Percentiles rank a stretch among this genome's conserved stretches.
These are phyloP conservation scores for Penicillium paneum DNA, from an alignment of 2,329 filamentous ascomycete species.

Conservation along the genomic window DNA sequence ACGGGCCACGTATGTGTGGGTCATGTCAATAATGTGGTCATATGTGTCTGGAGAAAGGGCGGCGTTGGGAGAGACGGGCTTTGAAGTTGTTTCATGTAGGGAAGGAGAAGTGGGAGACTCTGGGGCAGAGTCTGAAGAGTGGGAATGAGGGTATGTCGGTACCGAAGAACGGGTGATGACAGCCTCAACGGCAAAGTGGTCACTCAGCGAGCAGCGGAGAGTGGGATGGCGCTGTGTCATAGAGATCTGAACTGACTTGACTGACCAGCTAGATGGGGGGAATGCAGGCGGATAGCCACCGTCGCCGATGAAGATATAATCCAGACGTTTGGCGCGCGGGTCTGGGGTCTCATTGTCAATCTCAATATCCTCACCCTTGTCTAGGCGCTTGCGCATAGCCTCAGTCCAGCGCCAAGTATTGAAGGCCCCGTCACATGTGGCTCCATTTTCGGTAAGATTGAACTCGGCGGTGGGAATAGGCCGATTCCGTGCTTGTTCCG, in stretches of 20 bases:
- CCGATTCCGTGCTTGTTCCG: constrained; percentile 63
- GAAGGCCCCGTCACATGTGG: constrained; percentile 77
- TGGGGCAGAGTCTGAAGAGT: constrained; percentile 1
- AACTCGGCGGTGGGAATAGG: constrained; percentile 71
- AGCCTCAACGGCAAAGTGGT: constrained; percentile 89
- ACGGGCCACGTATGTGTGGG: constrained; percentile 64
- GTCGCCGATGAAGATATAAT: constrained; percentile 84
- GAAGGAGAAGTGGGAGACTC: constrained; percentile 9
- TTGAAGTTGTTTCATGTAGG: constrained; percentile 17
- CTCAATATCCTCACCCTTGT: constrained; percentile 60
- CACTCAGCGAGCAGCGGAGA: constrained; percentile 80
- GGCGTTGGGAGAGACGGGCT: constrained; percentile 22
- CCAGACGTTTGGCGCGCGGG: constrained; percentile 76
- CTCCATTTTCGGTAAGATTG: constrained; percentile 77
- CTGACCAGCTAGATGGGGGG: constrained; percentile 58
- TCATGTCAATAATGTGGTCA: constrained; percentile 70
- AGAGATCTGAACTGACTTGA: constrained; percentile 68
- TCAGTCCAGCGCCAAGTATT: constrained; percentile 95
- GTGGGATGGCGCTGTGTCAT: constrained; percentile 79
- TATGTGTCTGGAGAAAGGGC: constrained; percentile 54
- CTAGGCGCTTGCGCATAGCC: constrained; percentile 63
- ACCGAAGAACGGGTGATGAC: constrained; percentile 56
- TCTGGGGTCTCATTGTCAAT: constrained; percentile 67
- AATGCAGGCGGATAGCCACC: constrained; percentile 39
- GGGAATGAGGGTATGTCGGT: constrained; percentile 1